phyloP scores from a whole-genome alignment of 345 rosid genomes.

The Psidium friedrichsthalianum region DNA sequence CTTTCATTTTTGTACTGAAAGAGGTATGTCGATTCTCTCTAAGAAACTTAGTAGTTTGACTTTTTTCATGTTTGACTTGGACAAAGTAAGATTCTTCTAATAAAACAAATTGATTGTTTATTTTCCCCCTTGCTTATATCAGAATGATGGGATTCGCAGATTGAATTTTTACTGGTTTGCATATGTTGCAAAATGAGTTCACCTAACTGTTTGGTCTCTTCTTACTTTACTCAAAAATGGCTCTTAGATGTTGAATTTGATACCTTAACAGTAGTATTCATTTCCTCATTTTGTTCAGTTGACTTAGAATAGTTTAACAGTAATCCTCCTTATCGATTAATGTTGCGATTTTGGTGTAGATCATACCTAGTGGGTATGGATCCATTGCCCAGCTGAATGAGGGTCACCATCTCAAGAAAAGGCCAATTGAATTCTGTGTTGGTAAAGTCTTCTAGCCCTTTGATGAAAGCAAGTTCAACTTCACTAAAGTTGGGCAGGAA shows the following conservation, averaged over 20 bases:
- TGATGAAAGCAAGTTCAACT: slow-evolving; percentile 88
- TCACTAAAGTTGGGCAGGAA: slow-evolving; percentile 90
- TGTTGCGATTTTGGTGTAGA: slow-evolving; percentile 40
- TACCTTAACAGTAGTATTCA: too few species aligned
- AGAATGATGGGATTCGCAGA: background rate
- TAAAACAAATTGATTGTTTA: background rate
- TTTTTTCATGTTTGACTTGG: background rate
- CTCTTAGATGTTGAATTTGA: too few species aligned
- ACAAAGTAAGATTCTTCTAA: background rate
- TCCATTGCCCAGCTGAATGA: slow-evolving; percentile 93
- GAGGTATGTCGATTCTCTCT: background rate
- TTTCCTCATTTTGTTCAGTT: too few species aligned
- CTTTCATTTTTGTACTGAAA: background rate
- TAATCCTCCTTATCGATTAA: too few species aligned
- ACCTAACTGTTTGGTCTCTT: too few species aligned
- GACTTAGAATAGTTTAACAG: too few species aligned
- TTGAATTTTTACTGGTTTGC: background rate
- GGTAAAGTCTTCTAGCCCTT: slow-evolving; percentile 90
- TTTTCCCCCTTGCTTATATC: background rate
- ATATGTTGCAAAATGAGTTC: background rate
- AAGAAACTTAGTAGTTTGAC: background rate
- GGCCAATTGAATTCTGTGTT: slow-evolving; percentile 91
- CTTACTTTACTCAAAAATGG: too few species aligned
- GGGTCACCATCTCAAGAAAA: slow-evolving; percentile 89
- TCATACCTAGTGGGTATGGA: slow-evolving; percentile 74